Evolutionary conservation across 164 flowering plant species (phyloP), one percentile per base, ranked within the genome.

Genomic region (Brasenia schreberi): DNA sequence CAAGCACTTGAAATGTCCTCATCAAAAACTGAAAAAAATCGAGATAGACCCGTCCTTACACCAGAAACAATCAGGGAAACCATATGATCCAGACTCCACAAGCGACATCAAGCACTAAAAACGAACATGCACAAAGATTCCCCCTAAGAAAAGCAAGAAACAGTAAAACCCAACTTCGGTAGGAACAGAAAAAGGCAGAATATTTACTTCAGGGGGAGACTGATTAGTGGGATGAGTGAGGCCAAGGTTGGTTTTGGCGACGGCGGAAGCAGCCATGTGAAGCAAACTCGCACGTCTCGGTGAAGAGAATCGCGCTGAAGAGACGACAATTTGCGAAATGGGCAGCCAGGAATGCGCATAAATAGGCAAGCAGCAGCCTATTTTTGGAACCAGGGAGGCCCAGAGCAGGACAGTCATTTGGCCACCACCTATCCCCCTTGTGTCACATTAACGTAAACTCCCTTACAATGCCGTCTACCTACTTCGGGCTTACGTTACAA

Each of bases 161-260:
- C 23, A 23, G 7, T 5, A 6, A 1, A 44, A 44, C 6, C 18
- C 23, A 18, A 43, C 1, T 18, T 12, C 10, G 11, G 45, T 18
- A 65, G 19, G 18, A 65, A 78, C 42, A 62, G 33, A 49, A 43
- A 64, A 12, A 49, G 49, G 10, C 23, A 60, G 19, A 60, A 19
- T n/a, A 14, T 43, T 19, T 59, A 44, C 80, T 83, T 82, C 81
- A 75, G 44, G 75, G 81, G 19, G 68, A 33, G 61, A 71, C 78
- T 42, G 70, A 4, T 65, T 39, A 11, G 75, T 72, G 52, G 84
- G 73, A 10, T 71, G 70, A 23, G 86, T 82, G 70, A 82, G 86
- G 70, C 86, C 86, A 18, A 82, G 82, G 69, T 77, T 74, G 68
- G 79, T 78, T 56, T 44, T 66, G 59, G 78, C 61, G 18, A 45